phyloP scores from a whole-genome alignment of 768 basidiomycete genomes.

The Clitopilus hobsonii region DNA sequence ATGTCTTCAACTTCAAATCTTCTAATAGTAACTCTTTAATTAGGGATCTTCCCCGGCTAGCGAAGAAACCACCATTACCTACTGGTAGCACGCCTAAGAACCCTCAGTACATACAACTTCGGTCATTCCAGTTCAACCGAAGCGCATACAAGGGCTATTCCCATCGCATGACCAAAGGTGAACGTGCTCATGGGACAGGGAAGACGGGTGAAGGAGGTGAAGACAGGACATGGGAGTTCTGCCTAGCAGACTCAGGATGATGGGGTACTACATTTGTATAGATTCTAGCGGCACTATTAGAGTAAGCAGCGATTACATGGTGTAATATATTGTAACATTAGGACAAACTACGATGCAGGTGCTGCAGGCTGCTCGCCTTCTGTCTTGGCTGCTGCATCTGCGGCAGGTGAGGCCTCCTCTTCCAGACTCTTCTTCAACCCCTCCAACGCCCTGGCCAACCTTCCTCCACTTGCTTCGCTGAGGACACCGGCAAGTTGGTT shows the following conservation, averaged over 20 bases:
- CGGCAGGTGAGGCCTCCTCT: conserved; percentile 11
- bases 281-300: background rate
- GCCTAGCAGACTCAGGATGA: conserved; percentile 37
- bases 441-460: conserved; percentile 66
- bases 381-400: conserved; percentile 1
- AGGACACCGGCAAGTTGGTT: conserved; percentile 69
- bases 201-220: conserved; percentile 72
- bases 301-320: background rate
- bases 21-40: background rate
- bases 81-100: conserved; percentile 44
- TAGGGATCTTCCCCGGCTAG: conserved; percentile 75
- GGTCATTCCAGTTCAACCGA: conserved; percentile 78
- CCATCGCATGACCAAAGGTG: conserved; percentile 94
- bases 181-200: conserved; percentile 57
- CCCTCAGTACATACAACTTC: conserved; percentile 63
- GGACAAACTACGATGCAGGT: background rate
- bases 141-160: conserved; percentile 77
- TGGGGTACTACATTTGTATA: background rate
- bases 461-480: conserved; percentile 64
- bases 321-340: background rate
- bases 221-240: conserved; percentile 91
- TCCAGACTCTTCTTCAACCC: conserved; percentile 54
- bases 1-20: background rate
- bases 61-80: conserved; percentile 67
- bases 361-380: background rate